Conservation (phyloP, 2,329 filamentous ascomycete species). For the Epichloe hybrida region DNA sequence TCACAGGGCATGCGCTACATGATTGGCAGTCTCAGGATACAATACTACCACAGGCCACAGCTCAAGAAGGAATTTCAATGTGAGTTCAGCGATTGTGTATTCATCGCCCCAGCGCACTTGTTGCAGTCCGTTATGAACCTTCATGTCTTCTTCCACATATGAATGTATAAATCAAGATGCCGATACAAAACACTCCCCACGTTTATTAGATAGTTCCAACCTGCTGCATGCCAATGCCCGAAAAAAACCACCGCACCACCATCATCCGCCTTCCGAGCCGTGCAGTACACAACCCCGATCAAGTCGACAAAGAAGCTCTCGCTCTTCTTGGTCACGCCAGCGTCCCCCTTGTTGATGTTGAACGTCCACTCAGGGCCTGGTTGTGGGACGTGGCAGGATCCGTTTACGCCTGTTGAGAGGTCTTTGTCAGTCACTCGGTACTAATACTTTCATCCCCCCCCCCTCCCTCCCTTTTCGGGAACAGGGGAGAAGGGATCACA, state of each 20-base stretch:
- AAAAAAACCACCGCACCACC: neutral
- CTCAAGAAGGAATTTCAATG: too few species aligned
- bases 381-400: neutral
- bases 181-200: too few species aligned
- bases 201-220: neutral
- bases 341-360: neutral
- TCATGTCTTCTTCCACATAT: too few species aligned
- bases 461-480: neutral
- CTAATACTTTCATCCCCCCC: too few species aligned
- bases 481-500: neutral
- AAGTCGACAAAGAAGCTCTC: neutral
- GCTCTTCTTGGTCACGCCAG: neutral
- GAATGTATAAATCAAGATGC: too few species aligned
- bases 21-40: too few species aligned
- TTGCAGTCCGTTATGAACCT: too few species aligned
- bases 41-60: too few species aligned
- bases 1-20: too few species aligned
- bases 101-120: too few species aligned
- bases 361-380: neutral
- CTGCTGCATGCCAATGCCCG: neutral
- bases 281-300: neutral
- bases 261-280: neutral
- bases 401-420: neutral
- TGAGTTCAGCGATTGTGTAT: too few species aligned
- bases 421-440: neutral